A percentile compares a stretch with the other conserved stretches of the same genome.
Evolutionary conservation across 2,329 filamentous ascomycete genomes (phyloP).

Genomic region (Exophiala sp.): DNA sequence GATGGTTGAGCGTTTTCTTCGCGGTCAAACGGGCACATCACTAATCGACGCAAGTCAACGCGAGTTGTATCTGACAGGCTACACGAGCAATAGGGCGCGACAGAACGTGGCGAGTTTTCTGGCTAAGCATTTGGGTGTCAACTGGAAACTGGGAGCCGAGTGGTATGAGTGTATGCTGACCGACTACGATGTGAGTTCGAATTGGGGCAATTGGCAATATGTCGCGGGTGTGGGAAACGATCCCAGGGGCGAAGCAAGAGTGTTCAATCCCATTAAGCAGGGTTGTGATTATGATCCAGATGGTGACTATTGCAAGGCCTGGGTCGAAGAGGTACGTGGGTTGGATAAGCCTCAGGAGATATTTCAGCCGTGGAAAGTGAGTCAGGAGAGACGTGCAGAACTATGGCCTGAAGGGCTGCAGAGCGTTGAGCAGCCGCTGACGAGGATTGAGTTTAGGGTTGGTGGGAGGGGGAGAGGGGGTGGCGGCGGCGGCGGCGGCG

Average conservation of each 20-base stretch:
- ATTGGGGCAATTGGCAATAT: constrained; percentile 84
- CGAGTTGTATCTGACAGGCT: constrained; percentile 71
- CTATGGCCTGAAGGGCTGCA: constrained; percentile 56
- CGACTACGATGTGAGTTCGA: constrained; percentile 72
- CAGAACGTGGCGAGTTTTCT: constrained; percentile 76
- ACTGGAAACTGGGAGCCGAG: constrained; percentile 77
- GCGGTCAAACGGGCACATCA: constrained; percentile 69
- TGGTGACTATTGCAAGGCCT: constrained; percentile 67
- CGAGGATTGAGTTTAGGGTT: constrained; percentile 62
- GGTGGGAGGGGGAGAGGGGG: constrained; percentile 41
- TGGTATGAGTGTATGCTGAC: constrained; percentile 75
- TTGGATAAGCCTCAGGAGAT: constrained; percentile 50
- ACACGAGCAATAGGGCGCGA: constrained; percentile 71
- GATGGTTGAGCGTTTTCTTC: constrained; percentile 57
- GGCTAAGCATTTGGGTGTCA: constrained; percentile 67
- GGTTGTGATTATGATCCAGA: constrained; percentile 71
- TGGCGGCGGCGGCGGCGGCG: constrained; percentile 35
- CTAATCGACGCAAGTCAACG: constrained; percentile 75
- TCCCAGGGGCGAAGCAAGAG: constrained; percentile 65
- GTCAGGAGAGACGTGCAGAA: constrained; percentile 54
- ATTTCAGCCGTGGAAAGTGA: constrained; percentile 68
- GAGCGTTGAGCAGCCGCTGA: constrained; percentile 66
- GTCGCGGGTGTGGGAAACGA: constrained; percentile 77
- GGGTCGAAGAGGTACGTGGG: constrained; percentile 64
- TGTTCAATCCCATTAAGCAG: constrained; percentile 81